These are phyloP conservation scores for Chaetomium tenue DNA, from an alignment of 495 filamentous ascomycete species.

Conservation along the genomic window DNA sequence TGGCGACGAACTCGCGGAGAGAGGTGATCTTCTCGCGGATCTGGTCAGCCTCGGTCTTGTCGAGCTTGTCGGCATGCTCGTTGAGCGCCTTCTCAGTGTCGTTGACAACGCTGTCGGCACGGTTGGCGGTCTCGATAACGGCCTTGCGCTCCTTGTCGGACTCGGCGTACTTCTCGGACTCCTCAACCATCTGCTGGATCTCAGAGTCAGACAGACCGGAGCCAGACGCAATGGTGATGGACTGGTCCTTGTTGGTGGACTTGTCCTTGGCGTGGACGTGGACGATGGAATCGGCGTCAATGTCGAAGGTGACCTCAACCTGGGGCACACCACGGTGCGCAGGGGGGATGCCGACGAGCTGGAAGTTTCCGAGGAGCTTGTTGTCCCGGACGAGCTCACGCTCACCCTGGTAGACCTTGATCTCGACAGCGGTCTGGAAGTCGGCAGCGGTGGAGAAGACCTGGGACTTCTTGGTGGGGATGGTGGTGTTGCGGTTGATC, in stretches of 20 bases:
- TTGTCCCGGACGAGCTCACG: slow-evolving; percentile 99
- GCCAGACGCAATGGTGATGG: slow-evolving; percentile 97
- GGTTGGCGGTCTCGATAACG: slow-evolving; percentile 93
- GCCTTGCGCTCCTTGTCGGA: slow-evolving; percentile 95
- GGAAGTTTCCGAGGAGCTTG: slow-evolving; percentile 99
- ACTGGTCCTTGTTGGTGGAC: slow-evolving; percentile 99
- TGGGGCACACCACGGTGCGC: slow-evolving; percentile 98
- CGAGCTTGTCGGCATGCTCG: slow-evolving; percentile 91
- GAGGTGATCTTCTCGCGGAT: slow-evolving; percentile 90
- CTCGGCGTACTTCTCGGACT: slow-evolving; percentile 95
- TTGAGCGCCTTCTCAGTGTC: slow-evolving; percentile 98
- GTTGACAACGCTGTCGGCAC: slow-evolving; percentile 91
- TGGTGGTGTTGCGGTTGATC: slow-evolving; percentile 99
- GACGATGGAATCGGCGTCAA: slow-evolving; percentile 97
- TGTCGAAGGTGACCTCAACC: slow-evolving; percentile 98
- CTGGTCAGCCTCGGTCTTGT: slow-evolving; percentile 90
- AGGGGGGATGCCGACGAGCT: slow-evolving; percentile 96
- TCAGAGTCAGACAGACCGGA: slow-evolving; percentile 94
- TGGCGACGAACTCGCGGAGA: slow-evolving; percentile 86
- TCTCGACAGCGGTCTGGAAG: slow-evolving; percentile 99
- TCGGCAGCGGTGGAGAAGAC: slow-evolving; percentile 97
- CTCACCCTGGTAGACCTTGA: slow-evolving; percentile 99
- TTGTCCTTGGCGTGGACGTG: slow-evolving; percentile 99
- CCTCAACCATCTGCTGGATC: slow-evolving; percentile 95
- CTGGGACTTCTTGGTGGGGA: slow-evolving; percentile 99